phyloP scores from a whole-genome alignment of 768 basidiomycete species.

The Fomitopsis serialis region DNA sequence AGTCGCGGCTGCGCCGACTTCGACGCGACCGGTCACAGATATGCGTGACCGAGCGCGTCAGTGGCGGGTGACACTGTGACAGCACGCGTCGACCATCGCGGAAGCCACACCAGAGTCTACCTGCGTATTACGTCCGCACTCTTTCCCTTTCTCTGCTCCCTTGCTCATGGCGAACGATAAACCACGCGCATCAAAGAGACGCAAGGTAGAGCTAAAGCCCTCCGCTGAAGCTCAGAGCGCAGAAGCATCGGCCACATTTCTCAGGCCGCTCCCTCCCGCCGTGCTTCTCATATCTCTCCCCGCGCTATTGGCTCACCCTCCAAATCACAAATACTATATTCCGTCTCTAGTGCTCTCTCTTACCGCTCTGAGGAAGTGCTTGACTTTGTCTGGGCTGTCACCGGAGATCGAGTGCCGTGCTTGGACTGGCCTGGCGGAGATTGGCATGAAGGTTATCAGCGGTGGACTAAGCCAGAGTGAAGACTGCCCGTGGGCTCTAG shows the following conservation, averaged over 20 bases:
- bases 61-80: too few species aligned
- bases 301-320: constrained; percentile 55
- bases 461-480: constrained; percentile 35
- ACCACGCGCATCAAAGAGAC: constrained; percentile 4
- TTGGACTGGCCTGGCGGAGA: constrained; percentile 64
- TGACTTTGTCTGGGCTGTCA: constrained; percentile 43
- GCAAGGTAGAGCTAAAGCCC: constrained; percentile 5
- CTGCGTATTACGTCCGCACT: too few species aligned
- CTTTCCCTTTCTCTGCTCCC: too few species aligned
- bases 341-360: constrained; percentile 53
- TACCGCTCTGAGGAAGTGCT: constrained; percentile 50
- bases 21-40: too few species aligned
- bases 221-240: neutral
- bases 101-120: too few species aligned
- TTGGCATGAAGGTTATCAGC: constrained; percentile 53
- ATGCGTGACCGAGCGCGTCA: too few species aligned
- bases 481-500: constrained; percentile 40
- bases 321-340: constrained; percentile 50
- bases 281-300: constrained; percentile 60
- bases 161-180: neutral
- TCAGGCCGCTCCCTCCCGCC: constrained; percentile 34
- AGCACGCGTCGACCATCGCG: too few species aligned
- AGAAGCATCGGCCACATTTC: neutral
- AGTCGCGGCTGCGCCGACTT: too few species aligned
- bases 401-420: constrained; percentile 63